A percentile compares a stretch with the other conserved stretches of the same genome.
phyloP scores from a whole-genome alignment of 148 eudicot genomes.

The Amaranthus cruentus region DNA sequence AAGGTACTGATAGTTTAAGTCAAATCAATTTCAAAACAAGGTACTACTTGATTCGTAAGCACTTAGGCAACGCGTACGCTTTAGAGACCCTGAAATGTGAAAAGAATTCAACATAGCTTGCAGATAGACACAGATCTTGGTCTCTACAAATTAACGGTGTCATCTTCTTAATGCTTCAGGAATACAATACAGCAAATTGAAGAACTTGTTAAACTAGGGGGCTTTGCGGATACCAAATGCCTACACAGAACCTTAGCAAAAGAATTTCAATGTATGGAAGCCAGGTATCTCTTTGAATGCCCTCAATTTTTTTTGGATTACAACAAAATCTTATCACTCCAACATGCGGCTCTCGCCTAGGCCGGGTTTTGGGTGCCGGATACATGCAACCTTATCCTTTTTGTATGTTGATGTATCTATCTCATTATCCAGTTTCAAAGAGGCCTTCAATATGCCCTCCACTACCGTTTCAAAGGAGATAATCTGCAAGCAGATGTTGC shows the following conservation, averaged over 20 bases:
- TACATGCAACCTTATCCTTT: neutral
- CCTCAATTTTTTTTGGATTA: neutral
- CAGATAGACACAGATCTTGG: neutral
- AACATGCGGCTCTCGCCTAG: no score
- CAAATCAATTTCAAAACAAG: no score
- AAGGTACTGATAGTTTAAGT: no score
- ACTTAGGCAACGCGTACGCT: no score
- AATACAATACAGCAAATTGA: conserved; percentile 49
- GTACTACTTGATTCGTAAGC: no score
- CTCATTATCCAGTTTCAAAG: conserved; percentile 61
- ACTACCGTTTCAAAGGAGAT: conserved; percentile 66
- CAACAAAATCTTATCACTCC: no score
- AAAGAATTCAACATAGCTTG: neutral
- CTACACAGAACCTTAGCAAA: conserved; percentile 74
- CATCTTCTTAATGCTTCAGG: conserved; percentile 23
- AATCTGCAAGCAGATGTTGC: conserved; percentile 57
- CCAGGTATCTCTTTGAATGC: conserved; percentile 46
- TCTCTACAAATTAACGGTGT: conserved; percentile 4
- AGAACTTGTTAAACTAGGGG: conserved; percentile 80
- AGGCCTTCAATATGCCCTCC: conserved; percentile 80
- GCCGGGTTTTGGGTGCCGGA: no score
- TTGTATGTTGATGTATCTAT: conserved; percentile 10
- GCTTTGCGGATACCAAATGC: conserved; percentile 68
- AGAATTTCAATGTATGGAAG: conserved; percentile 80
- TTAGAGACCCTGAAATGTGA: neutral